phyloP scores from a whole-genome alignment of 257 asterid genomes.

The Orobanche coerulescens region DNA sequence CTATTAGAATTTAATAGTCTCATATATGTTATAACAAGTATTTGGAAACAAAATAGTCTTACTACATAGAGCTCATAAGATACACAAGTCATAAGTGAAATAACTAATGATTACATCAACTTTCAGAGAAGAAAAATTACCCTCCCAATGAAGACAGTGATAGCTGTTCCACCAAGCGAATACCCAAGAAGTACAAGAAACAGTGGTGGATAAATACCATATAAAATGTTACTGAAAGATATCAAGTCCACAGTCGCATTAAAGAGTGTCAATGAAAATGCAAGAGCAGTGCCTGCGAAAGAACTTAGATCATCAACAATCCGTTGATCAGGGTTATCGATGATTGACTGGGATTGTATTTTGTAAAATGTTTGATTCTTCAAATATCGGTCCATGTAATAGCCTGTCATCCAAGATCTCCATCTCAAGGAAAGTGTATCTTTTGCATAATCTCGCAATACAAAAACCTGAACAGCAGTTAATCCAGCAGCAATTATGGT shows the following conservation, averaged over 20 bases:
- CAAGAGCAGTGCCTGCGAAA: constrained; percentile 72
- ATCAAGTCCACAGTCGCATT: constrained; percentile 73
- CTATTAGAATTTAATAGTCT: constrained; percentile 5
- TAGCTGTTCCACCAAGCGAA: constrained; percentile 74
- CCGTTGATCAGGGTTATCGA: constrained; percentile 85
- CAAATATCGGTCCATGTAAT: constrained; percentile 72
- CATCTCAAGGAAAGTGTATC: constrained; percentile 75
- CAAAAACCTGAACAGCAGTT: constrained; percentile 47
- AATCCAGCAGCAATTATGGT: constrained; percentile 1
- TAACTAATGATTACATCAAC: neutral
- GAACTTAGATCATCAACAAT: constrained; percentile 82
- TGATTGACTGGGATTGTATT: constrained; percentile 67
- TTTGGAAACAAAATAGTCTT: neutral
- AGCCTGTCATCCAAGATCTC: constrained; percentile 83
- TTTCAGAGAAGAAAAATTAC: constrained; percentile 27
- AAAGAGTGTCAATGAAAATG: constrained; percentile 32
- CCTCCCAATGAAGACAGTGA: constrained; percentile 72
- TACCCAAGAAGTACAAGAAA: constrained; percentile 61
- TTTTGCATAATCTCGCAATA: constrained; percentile 77
- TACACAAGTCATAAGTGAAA: neutral
- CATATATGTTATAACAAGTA: neutral
- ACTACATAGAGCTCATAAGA: neutral
- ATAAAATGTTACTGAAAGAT: constrained; percentile 76
- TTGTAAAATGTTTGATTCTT: constrained; percentile 61
- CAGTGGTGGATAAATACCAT: constrained; percentile 78